Conservation (phyloP, 176 grass and related monocot species). For the Eremochloa ophiuroides region DNA sequence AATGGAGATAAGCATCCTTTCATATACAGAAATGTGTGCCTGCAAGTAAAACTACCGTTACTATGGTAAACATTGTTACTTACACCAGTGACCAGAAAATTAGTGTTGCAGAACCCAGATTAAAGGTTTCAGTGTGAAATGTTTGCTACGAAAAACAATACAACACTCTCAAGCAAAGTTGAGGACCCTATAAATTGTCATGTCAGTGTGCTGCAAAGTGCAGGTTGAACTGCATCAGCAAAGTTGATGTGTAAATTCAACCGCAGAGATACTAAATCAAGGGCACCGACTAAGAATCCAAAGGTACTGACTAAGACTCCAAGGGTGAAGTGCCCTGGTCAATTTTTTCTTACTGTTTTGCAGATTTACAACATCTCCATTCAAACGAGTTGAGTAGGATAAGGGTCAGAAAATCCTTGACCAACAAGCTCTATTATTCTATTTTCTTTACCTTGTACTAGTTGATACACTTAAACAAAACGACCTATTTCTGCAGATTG, state of each 20-base stretch:
- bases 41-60: slow-evolving; percentile 56
- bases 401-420: not conserved
- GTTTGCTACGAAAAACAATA: not conserved
- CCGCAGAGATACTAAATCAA: not conserved
- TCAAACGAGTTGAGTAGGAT: not conserved
- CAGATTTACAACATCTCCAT: not conserved
- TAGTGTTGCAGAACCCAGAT: not conserved
- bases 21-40: slow-evolving; percentile 42
- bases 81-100: slow-evolving; percentile 9
- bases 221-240: not conserved
- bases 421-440: not conserved
- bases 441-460: not conserved
- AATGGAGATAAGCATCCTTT: slow-evolving; percentile 39
- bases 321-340: not conserved
- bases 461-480: not conserved
- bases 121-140: not conserved
- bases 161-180: not conserved
- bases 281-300: not conserved
- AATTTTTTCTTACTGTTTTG: not conserved
- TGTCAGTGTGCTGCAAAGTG: not conserved
- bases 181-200: not conserved
- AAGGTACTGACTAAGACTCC: not conserved
- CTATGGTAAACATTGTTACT: slow-evolving; percentile 34
- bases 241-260: not conserved
- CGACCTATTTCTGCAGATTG: not conserved